Conservation (phyloP, 1,284 basidiomycete species). For the Marasmius tenuissimus region DNA sequence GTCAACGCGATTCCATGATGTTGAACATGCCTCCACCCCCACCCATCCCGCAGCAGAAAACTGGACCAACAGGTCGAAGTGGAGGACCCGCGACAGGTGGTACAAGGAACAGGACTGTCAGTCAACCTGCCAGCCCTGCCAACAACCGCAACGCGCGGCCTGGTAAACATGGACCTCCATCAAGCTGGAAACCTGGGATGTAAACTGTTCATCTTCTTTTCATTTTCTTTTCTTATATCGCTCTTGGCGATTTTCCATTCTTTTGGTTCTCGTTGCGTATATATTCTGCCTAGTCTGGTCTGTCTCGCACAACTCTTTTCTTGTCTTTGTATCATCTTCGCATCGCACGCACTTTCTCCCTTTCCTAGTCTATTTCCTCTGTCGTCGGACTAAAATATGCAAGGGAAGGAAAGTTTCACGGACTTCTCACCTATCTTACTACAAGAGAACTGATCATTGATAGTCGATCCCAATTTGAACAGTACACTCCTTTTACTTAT, state of each 20-base stretch:
- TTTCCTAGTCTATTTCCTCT: no score
- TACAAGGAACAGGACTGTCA: slow-evolving; percentile 50
- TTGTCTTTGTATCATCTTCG: slow-evolving; percentile 1
- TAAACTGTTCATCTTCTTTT: not conserved
- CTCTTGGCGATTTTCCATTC: not conserved
- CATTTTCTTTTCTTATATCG: not conserved
- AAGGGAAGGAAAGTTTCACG: no score
- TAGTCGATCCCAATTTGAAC: no score
- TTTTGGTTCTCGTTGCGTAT: not conserved
- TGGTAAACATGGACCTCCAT: slow-evolving; percentile 50
- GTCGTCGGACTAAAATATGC: no score
- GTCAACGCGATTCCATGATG: slow-evolving; percentile 28
- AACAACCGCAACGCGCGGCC: slow-evolving; percentile 20
- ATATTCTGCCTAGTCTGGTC: not conserved
- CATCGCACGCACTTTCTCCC: no score
- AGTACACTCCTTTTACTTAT: no score
- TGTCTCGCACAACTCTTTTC: not conserved
- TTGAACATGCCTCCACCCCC: slow-evolving; percentile 33
- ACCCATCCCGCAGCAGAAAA: slow-evolving; percentile 29
- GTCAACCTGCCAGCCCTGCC: slow-evolving; percentile 49
- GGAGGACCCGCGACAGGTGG: slow-evolving; percentile 24
- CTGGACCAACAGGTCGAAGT: slow-evolving; percentile 16
- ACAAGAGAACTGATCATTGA: no score
- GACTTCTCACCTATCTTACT: no score
- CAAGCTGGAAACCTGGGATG: slow-evolving; percentile 51